Base-by-base conservation (phyloP, 2,329 filamentous ascomycete genomes). In the Pseudocercospora musae region DNA sequence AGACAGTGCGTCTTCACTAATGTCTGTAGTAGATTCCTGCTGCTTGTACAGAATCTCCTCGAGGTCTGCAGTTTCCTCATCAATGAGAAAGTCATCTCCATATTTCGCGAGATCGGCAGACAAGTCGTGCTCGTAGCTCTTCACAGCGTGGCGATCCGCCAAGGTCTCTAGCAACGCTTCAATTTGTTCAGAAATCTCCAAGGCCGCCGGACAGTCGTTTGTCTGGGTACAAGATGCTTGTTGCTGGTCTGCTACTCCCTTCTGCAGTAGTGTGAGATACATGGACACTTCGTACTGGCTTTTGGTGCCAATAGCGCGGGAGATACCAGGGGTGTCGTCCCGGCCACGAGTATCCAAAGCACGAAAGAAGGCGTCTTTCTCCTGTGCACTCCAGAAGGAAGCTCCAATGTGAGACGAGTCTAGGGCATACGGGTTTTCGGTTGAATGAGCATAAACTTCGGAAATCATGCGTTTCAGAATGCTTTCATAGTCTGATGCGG, bases 321-420 rank as follows among this genome's bases (percentile, higher is more conserved):
- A 82, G 59, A 97, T 88, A 1, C 82, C 84, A 1, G 76, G 76
- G 0, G 89, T 69, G 64, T 92, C 80, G 68, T 86, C 83, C 57
- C 79, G 83, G 0, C 91, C 91, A 1, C 89, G 80, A 0, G 84
- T 84, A 1, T 82, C 80, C 2, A 96, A 74, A 0, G 85, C 83
- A 13, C 84, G 79, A 73, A 91, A 96, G 62, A 96, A 84, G 0
- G 79, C 68, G 1, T 83, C 78, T 72, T 96, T 96, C 71, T 97
- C 93, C 0, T 78, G 69, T 0, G 82, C 64, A 0, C 84, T 87
- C 94, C 94, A 98, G 10, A 77, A 68, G 0, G 87, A 86, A 25
- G 86, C 80, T 21, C 92, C 92, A 56, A 92, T 78, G 69, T 92
- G 89, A 1, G 83, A 82, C 37, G 78, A 56, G 53, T 74, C 62